These are phyloP conservation scores for Sarocladiaceae sp. DNA, from an alignment of 2,329 filamentous ascomycete genomes.

Conservation along the genomic window DNA sequence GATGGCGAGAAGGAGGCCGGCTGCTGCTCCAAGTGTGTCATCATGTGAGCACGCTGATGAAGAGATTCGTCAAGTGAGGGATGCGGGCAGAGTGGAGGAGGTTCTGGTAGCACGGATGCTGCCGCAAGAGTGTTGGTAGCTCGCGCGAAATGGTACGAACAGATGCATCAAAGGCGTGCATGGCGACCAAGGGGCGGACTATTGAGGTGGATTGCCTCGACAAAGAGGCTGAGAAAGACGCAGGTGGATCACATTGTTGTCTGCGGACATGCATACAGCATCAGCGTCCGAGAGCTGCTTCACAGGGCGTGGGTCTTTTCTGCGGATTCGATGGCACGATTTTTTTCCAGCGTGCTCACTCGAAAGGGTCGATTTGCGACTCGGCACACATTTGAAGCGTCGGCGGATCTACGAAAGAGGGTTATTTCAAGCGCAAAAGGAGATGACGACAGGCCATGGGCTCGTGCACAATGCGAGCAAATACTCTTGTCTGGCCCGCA, in stretches of 20 bases:
- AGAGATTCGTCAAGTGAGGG: background rate
- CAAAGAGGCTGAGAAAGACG: background rate
- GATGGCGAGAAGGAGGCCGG: conserved; percentile 64
- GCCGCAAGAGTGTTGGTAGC: conserved; percentile 3
- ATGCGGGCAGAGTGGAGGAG: conserved; percentile 10
- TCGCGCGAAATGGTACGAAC: background rate
- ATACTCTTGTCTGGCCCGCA: background rate
- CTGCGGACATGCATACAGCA: background rate
- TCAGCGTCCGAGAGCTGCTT: background rate
- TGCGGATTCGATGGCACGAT: background rate
- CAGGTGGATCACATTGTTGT: background rate
- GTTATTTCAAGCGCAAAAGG: background rate
- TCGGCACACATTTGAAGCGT: background rate
- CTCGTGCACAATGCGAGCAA: background rate
- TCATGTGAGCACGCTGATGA: conserved; percentile 62
- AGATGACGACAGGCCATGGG: background rate
- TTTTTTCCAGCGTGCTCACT: background rate
- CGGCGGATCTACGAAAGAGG: background rate
- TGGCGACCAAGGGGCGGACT: background rate
- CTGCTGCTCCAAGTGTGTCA: conserved; percentile 81
- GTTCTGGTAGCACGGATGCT: background rate
- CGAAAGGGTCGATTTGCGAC: background rate
- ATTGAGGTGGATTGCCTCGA: background rate
- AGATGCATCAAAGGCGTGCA: background rate
- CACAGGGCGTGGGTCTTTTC: background rate